These are phyloP conservation scores for Yarrowia sp. DNA, from an alignment of 805 yeast species.

Conservation along the genomic window DNA sequence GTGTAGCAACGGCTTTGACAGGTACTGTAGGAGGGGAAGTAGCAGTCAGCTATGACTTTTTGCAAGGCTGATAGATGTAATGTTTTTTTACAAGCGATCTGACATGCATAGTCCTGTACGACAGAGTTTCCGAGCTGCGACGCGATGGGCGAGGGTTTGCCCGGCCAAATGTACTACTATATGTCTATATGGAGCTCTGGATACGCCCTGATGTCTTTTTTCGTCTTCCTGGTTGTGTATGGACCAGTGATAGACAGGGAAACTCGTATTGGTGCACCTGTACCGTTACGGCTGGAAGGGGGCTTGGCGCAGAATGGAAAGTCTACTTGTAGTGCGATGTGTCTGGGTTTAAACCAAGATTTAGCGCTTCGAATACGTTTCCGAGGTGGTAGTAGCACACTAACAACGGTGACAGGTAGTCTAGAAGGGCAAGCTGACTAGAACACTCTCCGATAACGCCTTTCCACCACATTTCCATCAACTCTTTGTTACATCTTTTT, in stretches of 20 bases:
- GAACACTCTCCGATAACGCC: too few species aligned
- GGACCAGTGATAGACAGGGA: background rate
- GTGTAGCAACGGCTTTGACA: background rate
- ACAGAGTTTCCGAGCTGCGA: slow-evolving; percentile 19
- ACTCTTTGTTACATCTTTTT: too few species aligned
- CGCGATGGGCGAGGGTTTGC: slow-evolving; percentile 10
- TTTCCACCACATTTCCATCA: too few species aligned
- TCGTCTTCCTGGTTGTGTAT: background rate
- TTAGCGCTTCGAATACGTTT: background rate
- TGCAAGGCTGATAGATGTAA: slow-evolving; percentile 19
- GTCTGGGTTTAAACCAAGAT: slow-evolving; percentile 13
- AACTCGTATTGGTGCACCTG: slow-evolving; percentile 18
- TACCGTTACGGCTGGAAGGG: slow-evolving; percentile 16
- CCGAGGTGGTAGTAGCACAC: too few species aligned
- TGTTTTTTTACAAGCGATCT: slow-evolving; percentile 26
- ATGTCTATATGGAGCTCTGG: too few species aligned
- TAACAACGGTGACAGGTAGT: too few species aligned
- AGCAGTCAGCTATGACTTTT: slow-evolving; percentile 14
- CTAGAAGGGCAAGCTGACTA: too few species aligned
- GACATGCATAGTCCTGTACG: slow-evolving; percentile 26
- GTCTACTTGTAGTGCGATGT: slow-evolving; percentile 25
- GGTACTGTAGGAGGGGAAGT: slow-evolving; percentile 13
- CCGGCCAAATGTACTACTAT: too few species aligned
- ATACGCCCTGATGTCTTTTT: background rate
- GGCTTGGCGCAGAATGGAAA: slow-evolving; percentile 33